Conservation (phyloP, 306 rosid species). For the Cicer cuneatum region DNA sequence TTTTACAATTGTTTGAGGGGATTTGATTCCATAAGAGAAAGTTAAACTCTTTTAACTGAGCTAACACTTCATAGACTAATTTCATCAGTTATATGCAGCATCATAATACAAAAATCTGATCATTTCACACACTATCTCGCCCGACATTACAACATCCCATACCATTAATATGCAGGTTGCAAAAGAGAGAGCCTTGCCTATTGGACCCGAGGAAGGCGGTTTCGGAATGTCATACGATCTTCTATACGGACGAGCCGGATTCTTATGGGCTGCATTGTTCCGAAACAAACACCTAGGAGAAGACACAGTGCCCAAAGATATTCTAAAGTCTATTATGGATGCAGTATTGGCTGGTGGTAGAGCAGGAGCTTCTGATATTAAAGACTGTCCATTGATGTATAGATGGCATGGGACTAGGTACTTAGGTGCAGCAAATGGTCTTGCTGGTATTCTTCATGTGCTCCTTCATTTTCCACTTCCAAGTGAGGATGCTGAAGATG, state of each 20-base stretch:
- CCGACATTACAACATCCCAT: not conserved
- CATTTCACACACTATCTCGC: not conserved
- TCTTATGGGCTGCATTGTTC: slow-evolving; percentile 83
- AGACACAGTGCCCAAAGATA: slow-evolving; percentile 59
- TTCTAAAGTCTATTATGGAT: slow-evolving; percentile 65
- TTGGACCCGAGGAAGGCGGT: slow-evolving; percentile 98
- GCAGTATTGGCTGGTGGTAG: slow-evolving; percentile 89
- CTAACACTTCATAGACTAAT: no score
- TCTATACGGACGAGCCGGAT: slow-evolving; percentile 83
- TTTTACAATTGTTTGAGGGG: no score
- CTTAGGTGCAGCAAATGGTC: slow-evolving; percentile 88
- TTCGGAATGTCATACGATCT: slow-evolving; percentile 98
- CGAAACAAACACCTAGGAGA: slow-evolving; percentile 70
- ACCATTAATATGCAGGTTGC: slow-evolving; percentile 56
- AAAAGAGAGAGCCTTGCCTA: slow-evolving; percentile 77
- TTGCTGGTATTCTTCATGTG: slow-evolving; percentile 82
- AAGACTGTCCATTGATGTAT: slow-evolving; percentile 88
- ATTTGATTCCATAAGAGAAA: no score
- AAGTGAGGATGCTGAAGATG: slow-evolving; percentile 74
- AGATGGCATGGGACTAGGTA: slow-evolving; percentile 95
- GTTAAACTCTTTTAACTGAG: no score
- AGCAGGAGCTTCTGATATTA: slow-evolving; percentile 80
- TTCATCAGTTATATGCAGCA: not conserved
- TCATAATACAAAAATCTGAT: not conserved
- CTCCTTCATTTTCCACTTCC: slow-evolving; percentile 78